A percentile compares a stretch with the other conserved stretches of the same genome.
Conservation (phyloP, 1,284 basidiomycete genomes). For the Cutaneotrichosporon sp. region DNA sequence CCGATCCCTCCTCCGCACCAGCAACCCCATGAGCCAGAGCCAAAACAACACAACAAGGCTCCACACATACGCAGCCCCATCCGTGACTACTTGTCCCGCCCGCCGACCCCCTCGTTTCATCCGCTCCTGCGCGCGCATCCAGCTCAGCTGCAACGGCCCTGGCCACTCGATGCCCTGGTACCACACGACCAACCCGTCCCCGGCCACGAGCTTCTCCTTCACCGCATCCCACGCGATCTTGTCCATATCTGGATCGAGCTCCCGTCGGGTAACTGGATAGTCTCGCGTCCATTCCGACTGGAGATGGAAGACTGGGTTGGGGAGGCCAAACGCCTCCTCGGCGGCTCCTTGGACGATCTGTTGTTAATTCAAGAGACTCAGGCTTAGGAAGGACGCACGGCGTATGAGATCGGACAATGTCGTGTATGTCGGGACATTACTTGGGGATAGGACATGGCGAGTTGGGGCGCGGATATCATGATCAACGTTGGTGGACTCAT, state of each 20-base stretch:
- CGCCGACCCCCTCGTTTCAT: no score
- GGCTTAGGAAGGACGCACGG: no score
- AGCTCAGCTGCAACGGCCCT: neutral
- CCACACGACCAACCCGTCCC: neutral
- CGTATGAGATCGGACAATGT: no score
- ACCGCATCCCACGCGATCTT: neutral
- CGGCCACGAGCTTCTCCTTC: neutral
- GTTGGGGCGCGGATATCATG: no score
- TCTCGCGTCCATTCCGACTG: neutral
- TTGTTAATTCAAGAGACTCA: neutral
- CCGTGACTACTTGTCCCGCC: no score
- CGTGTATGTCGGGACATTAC: no score
- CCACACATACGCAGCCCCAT: no score
- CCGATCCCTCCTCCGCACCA: no score
- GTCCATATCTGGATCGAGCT: neutral
- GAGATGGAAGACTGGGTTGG: neutral
- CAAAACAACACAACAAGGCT: no score
- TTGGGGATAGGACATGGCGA: no score
- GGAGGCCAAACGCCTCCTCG: neutral
- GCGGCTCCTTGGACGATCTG: neutral
- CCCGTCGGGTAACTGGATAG: neutral
- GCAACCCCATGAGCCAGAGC: no score
- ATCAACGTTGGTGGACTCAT: no score
- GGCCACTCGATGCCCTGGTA: neutral
- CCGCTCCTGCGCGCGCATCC: neutral